These are phyloP conservation scores for Botrytis sinoallii DNA, from an alignment of 2,329 filamentous ascomycete genomes.

Conservation along the genomic window DNA sequence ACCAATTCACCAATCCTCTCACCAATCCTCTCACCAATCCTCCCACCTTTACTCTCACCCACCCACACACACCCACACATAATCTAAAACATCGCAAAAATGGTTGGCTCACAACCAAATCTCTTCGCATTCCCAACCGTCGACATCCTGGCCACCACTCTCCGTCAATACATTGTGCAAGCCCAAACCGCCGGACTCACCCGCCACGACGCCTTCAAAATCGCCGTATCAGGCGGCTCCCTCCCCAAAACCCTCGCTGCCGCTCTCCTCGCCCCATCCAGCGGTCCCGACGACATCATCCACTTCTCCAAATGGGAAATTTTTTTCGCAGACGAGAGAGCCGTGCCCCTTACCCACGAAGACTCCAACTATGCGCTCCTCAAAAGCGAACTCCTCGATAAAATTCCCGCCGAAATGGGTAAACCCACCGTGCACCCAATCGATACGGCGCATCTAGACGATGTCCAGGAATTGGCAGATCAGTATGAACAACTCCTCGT, in stretches of 20 bases:
- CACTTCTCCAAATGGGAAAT: slow-evolving; percentile 91
- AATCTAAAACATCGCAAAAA: slow-evolving; percentile 12
- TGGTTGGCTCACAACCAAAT: slow-evolving; percentile 46
- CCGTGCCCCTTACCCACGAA: slow-evolving; percentile 83
- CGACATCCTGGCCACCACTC: slow-evolving; percentile 67
- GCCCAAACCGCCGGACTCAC: slow-evolving; percentile 75
- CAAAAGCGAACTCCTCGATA: slow-evolving; percentile 83
- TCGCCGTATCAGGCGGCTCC: slow-evolving; percentile 91
- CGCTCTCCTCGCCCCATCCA: slow-evolving; percentile 64
- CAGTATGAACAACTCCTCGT: slow-evolving; percentile 89
- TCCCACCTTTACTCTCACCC: not conserved
- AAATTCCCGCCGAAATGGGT: slow-evolving; percentile 68
- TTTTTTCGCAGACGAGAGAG: slow-evolving; percentile 97
- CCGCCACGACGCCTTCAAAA: slow-evolving; percentile 82
- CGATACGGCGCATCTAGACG: slow-evolving; percentile 62
- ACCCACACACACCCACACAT: not conserved
- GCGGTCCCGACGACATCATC: slow-evolving; percentile 56
- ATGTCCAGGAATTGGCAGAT: slow-evolving; percentile 89
- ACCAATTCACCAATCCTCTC: not conserved
- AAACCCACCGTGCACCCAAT: slow-evolving; percentile 74
- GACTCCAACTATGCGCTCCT: slow-evolving; percentile 94
- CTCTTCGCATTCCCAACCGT: slow-evolving; percentile 77
- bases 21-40: not conserved
- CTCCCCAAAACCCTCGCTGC: slow-evolving; percentile 84
- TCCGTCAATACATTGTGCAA: slow-evolving; percentile 79